phyloP scores from a whole-genome alignment of 768 basidiomycete species.

The Boletus sp. region DNA sequence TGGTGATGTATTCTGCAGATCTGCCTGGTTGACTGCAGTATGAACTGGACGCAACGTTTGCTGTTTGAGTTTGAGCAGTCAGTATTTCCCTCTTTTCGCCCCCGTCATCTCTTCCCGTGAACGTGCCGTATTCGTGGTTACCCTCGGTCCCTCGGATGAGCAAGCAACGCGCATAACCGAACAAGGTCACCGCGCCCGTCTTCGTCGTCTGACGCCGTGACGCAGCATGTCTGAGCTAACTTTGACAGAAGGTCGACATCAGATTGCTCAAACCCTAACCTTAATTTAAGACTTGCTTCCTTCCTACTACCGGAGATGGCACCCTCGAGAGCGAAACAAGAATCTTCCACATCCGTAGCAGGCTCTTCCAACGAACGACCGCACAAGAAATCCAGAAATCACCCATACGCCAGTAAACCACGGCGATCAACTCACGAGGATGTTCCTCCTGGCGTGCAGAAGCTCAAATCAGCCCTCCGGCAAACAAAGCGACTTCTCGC shows the following conservation, averaged over 20 bases:
- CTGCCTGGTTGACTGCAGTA: not conserved
- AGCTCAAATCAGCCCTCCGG: conserved; percentile 79
- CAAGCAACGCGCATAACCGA: too few species aligned
- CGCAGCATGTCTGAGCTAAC: too few species aligned
- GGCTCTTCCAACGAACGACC: conserved; percentile 15
- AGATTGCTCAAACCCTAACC: not conserved
- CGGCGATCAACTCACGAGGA: conserved; percentile 12
- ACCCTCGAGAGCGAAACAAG: conserved; percentile 10
- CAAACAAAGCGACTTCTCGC: conserved; percentile 82
- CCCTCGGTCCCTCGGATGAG: too few species aligned
- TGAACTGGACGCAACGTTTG: not conserved
- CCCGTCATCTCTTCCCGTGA: too few species aligned
- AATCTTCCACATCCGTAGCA: not conserved
- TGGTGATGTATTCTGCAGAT: not conserved
- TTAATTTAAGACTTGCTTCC: too few species aligned
- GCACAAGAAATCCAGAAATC: conserved; percentile 11
- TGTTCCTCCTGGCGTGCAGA: conserved; percentile 67
- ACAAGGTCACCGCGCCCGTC: too few species aligned
- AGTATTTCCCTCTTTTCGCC: too few species aligned
- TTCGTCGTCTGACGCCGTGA: too few species aligned
- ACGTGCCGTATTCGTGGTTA: too few species aligned
- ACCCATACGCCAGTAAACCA: conserved; percentile 14
- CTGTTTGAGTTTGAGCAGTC: not conserved
- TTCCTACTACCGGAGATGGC: too few species aligned
- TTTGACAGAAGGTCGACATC: not conserved